Evolutionary conservation across 2,329 filamentous ascomycete species (phyloP), one percentile per base, ranked within the genome.

Genomic region (Aspergillus latus): DNA sequence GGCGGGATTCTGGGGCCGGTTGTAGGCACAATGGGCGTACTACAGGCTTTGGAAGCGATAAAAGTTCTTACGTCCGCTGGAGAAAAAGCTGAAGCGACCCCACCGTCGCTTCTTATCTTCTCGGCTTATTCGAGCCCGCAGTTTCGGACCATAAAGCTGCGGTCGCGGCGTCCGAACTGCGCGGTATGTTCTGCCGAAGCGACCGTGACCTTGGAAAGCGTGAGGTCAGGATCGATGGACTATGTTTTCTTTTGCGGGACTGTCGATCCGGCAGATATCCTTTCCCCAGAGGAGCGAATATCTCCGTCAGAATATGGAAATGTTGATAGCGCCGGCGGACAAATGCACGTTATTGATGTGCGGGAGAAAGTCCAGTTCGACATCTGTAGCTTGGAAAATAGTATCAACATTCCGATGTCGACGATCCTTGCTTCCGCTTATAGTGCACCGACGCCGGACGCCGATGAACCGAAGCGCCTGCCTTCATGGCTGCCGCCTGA

Each of bases 1-100:
- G 93, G 92, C 8, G 94, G 94, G 0, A 92, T 99, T 7, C 68
- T 99, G 1, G 94, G 94, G 0, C 92, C 94, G 0, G 92, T 97
- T 0, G 94, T 99, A 0, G 94, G 94, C 0, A 82, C 86, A 0
- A 97, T 99, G 90, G 94, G 94, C 6, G 87, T 96, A 0, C 76
- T 97, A 54, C 94, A 97, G 76, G 93, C 94, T 0, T 78, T 96
- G 1, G 92, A 97, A 74, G 86, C 90, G 0, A 86, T 97, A 66
- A 94, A 95, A 70, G 73, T 97, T n/a, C 80, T 97, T 13, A 81
- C 84, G 4, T 16, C 30, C 0, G 66, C 76, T 26, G 63, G 62
- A 13, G 44, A 65, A 34, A 29, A 37, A 55, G 52, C 68, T 55
- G 56, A 57, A 16, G 53, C 55, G 11, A 44, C 66, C 37, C 61